These are phyloP conservation scores for Chytridiales sp. DNA, from an alignment of 371 early-diverging fungal genomes.

Conservation along the genomic window DNA sequence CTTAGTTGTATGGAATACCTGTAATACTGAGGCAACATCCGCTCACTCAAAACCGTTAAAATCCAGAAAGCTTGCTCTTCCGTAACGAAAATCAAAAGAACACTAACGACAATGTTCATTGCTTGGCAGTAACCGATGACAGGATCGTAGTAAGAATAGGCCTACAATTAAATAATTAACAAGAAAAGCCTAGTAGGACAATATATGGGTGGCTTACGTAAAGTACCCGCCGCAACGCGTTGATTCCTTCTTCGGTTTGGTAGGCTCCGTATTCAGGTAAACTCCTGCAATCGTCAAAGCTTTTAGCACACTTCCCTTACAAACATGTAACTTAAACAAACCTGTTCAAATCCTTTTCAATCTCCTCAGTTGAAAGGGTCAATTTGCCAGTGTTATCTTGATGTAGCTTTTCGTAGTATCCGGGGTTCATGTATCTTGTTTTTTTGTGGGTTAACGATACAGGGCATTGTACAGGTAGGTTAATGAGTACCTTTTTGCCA, in stretches of 20 bases:
- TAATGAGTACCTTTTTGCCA: constrained; percentile 66
- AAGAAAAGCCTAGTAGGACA: neutral
- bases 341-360: constrained; percentile 95
- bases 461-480: neutral
- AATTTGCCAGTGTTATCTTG: constrained; percentile 58
- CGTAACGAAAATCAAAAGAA: constrained; percentile 86
- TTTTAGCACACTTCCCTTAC: neutral
- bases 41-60: constrained; percentile 82
- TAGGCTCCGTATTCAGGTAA: constrained; percentile 93
- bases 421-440: constrained; percentile 65
- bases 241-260: constrained; percentile 88
- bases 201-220: constrained; percentile 29
- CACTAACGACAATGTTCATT: constrained; percentile 96
- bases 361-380: constrained; percentile 85
- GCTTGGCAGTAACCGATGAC: constrained; percentile 98
- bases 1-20: constrained; percentile 36
- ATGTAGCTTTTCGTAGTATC: constrained; percentile 75
- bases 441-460: neutral
- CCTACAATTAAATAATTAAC: constrained; percentile 15
- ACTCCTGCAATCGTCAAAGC: constrained; percentile 45
- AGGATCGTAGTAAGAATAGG: constrained; percentile 51
- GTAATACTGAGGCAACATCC: constrained; percentile 92
- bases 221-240: constrained; percentile 84
- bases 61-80: constrained; percentile 98
- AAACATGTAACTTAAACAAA: constrained; percentile 19